Evolutionary conservation across 2,329 filamentous ascomycete genomes (phyloP).

Genomic region (Fusarium armeniacum): DNA sequence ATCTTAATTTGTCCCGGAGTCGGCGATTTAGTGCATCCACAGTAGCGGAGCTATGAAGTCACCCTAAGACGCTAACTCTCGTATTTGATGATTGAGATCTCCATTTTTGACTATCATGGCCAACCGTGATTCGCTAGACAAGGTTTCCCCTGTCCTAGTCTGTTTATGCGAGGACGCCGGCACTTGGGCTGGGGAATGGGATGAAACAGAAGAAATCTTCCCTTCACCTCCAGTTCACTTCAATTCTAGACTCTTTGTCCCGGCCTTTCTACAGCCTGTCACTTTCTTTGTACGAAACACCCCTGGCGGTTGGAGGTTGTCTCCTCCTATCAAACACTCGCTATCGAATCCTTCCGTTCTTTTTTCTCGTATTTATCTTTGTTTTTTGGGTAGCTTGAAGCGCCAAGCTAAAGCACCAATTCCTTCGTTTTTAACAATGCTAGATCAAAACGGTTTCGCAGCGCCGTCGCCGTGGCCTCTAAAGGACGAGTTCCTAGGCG

Average conservation of each 20-base stretch:
- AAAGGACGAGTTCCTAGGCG: slow-evolving; percentile 21
- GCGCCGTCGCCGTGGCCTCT: slow-evolving; percentile 27
- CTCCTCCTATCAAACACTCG: not conserved
- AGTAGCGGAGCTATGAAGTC: slow-evolving; percentile 22
- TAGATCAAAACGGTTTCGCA: not conserved
- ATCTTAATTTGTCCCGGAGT: slow-evolving; percentile 19
- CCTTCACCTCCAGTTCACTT: slow-evolving; percentile 7
- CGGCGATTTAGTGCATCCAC: not conserved
- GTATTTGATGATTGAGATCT: slow-evolving; percentile 23
- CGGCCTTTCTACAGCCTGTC: too few species aligned
- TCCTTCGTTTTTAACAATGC: not conserved
- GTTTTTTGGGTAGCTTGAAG: not conserved
- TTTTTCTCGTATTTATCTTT: not conserved
- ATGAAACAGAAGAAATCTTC: slow-evolving; percentile 11
- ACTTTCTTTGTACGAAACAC: not conserved
- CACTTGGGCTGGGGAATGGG: not conserved
- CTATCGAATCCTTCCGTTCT: not conserved
- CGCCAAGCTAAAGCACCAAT: not conserved
- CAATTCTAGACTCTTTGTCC: not conserved
- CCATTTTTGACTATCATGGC: slow-evolving; percentile 6
- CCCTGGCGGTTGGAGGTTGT: not conserved
- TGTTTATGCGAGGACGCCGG: slow-evolving; percentile 7
- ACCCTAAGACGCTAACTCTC: slow-evolving; percentile 16
- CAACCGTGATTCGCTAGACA: slow-evolving; percentile 7
- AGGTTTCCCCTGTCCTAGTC: not conserved